Evolutionary conservation across 2,329 filamentous ascomycete genomes (phyloP).

Genomic region (Paecilomyces formosus): DNA sequence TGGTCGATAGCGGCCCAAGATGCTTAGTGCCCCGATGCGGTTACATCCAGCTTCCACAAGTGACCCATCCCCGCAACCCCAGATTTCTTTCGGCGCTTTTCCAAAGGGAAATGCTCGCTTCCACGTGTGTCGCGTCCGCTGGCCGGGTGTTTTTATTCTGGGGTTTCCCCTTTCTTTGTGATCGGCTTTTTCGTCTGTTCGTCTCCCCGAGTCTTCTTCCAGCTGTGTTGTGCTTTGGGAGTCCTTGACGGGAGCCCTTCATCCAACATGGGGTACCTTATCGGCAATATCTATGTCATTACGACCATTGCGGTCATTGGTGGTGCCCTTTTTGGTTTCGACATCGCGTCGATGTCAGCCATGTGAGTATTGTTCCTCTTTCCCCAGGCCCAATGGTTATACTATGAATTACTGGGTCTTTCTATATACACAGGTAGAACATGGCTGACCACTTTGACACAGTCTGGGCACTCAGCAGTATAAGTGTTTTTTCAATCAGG

Average conservation of each 20-base stretch:
- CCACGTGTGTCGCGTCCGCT: neutral
- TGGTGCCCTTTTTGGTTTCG: constrained; percentile 69
- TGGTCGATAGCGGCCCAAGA: neutral
- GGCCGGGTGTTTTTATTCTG: neutral
- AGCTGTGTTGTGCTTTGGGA: neutral
- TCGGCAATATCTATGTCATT: constrained; percentile 54
- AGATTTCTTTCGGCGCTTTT: neutral
- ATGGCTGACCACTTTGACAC: neutral
- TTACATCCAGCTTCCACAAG: neutral
- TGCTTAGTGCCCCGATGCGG: neutral
- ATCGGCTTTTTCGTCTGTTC: neutral
- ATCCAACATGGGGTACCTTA: constrained; percentile 11
- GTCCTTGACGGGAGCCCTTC: neutral
- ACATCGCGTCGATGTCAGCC: constrained; percentile 67
- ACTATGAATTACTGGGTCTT: neutral
- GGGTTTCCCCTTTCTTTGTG: neutral
- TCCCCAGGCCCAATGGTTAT: neutral
- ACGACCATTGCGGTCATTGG: constrained; percentile 54
- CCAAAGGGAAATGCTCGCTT: neutral
- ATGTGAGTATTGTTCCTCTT: constrained; percentile 23
- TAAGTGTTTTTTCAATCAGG: constrained; percentile 62
- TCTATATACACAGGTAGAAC: neutral
- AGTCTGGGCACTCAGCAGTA: constrained; percentile 59
- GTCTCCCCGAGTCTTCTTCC: neutral
- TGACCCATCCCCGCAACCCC: neutral